Conservation (phyloP, 768 basidiomycete genomes). For the Nidularia sp. region DNA sequence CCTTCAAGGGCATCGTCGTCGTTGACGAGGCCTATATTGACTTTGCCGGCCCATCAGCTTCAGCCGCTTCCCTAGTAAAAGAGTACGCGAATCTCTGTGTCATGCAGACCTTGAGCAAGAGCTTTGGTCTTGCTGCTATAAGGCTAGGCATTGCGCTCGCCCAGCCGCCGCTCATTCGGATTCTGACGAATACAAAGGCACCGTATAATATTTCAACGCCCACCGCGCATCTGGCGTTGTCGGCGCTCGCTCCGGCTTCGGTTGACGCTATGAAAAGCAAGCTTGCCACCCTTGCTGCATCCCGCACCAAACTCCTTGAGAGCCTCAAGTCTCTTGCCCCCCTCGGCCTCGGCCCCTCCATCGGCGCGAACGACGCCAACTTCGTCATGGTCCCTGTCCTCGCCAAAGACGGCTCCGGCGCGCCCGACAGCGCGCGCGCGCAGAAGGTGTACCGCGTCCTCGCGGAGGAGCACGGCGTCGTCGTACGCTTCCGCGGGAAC, state of each 20-base stretch:
- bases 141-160: constrained; percentile 90
- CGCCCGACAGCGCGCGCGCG: constrained; percentile 33
- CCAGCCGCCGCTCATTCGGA: constrained; percentile 84
- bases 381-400: constrained; percentile 83
- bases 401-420: constrained; percentile 27
- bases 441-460: constrained; percentile 69
- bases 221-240: constrained; percentile 75
- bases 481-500: constrained; percentile 84
- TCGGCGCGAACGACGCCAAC: constrained; percentile 88
- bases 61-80: constrained; percentile 67
- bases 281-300: constrained; percentile 49
- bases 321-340: constrained; percentile 41
- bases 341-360: constrained; percentile 57
- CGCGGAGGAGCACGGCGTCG: constrained; percentile 83
- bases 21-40: constrained; percentile 99
- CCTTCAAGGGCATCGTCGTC: constrained; percentile 87
- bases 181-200: constrained; percentile 93
- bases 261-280: constrained; percentile 64
- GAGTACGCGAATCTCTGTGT: constrained; percentile 89
- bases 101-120: constrained; percentile 95
- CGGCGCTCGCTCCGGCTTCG: constrained; percentile 69
- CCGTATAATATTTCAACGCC: constrained; percentile 96
- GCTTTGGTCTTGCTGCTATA: constrained; percentile 94
- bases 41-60: constrained; percentile 62
- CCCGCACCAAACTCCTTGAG: constrained; percentile 51